Evolutionary conservation across 768 basidiomycete species (phyloP), one percentile per base, ranked within the genome.

Genomic region (Rhizopogon salebrosus): DNA sequence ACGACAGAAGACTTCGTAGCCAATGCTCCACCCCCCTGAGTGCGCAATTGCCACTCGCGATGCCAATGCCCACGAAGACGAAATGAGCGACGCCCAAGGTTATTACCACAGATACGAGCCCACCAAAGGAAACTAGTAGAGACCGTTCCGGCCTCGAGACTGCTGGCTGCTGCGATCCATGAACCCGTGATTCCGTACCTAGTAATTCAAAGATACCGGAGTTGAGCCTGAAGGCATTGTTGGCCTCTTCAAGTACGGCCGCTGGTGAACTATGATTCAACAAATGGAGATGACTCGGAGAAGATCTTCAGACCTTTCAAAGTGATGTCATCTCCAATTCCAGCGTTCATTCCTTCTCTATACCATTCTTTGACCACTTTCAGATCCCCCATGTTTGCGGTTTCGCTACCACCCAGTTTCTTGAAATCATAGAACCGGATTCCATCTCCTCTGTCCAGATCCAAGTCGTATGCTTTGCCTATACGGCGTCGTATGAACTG

Each of bases 341-440:
- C 69, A 5, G 59, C 55, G 53, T 75, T 66, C 68, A 75, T 70
- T 18, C 70, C 70, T n/a, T 65, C 63, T 48, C 31, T 52, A 11
- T 52, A 49, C 84, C 84, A 87, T 23, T 84, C 78, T 70, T 89
- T 89, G 65, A 89, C 83, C 58, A 80, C 79, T 68, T 77, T 82
- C 74, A 91, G 78, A 58, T 87, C 84, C 80, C 81, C 80, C 53
- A 76, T 72, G 3, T 66, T 73, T 0, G 80, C 80, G 11, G 60
- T 60, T 60, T 75, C 76, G 29, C 69, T 62, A 10, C 78, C 75
- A 10, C 66, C 72, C 31, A 83, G 75, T 59, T 78, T 77, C 57
- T 78, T 76, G 68, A 91, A 92, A 22, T 77, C 74, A 68, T 88
- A 89, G 67, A 91, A 92, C 29, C 70, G 66, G 29, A 82, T 61